A percentile compares a stretch with the other conserved stretches of the same genome.
Conservation (phyloP, 441 rosid genomes). For the Flueggea neowawraea region DNA sequence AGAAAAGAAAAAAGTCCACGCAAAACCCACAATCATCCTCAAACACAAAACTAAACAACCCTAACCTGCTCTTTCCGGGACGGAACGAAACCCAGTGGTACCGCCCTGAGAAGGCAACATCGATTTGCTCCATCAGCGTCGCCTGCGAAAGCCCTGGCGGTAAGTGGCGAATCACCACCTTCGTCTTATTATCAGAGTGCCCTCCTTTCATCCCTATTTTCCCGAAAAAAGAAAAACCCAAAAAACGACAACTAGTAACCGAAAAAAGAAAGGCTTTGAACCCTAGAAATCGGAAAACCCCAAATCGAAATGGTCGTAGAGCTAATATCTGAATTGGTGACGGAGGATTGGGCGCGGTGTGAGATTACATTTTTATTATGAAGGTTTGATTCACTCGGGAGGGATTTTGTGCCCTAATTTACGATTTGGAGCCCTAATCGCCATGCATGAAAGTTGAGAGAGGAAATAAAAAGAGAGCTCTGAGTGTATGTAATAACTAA, state of each 20-base stretch:
- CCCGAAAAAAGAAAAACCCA: not conserved
- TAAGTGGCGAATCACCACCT: slow-evolving; percentile 73
- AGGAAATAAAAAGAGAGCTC: not conserved
- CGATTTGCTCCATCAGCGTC: slow-evolving; percentile 56
- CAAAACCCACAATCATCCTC: too few relatives aligned
- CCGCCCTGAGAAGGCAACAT: slow-evolving; percentile 46
- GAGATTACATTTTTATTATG: slow-evolving; percentile 41
- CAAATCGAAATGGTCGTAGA: not conserved
- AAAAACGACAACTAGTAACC: slow-evolving; percentile 11
- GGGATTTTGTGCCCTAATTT: slow-evolving; percentile 21
- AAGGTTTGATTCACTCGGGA: slow-evolving; percentile 12
- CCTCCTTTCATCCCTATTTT: slow-evolving; percentile 40
- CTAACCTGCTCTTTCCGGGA: slow-evolving; percentile 60
- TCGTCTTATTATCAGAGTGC: slow-evolving; percentile 50
- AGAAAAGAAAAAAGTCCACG: too few relatives aligned
- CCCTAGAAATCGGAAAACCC: slow-evolving; percentile 15
- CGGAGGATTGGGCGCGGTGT: slow-evolving; percentile 4
- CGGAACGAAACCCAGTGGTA: slow-evolving; percentile 63
- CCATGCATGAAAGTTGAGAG: slow-evolving; percentile 22
- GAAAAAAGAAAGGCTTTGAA: slow-evolving; percentile 5
- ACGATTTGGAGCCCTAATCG: slow-evolving; percentile 24
- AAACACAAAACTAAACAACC: slow-evolving; percentile 8
- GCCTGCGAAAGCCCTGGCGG: slow-evolving; percentile 58
- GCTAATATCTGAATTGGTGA: too few relatives aligned
- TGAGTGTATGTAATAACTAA: too few relatives aligned